Evolutionary conservation across 2,329 filamentous ascomycete species (phyloP).

Genomic region (Sclerotinia spermophila): DNA sequence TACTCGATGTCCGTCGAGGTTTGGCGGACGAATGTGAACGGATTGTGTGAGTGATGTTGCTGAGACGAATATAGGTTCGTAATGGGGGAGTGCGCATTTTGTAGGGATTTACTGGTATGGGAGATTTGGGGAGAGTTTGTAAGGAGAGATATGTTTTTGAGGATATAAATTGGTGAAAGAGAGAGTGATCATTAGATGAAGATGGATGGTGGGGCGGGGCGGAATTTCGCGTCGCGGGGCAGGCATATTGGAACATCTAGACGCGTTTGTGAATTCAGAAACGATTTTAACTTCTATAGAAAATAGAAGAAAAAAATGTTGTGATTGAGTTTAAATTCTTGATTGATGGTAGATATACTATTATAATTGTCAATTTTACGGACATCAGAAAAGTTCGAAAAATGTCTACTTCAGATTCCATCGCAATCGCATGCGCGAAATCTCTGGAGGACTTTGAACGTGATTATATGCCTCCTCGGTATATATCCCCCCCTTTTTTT

Average conservation of each 20-base stretch:
- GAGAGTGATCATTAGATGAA: neutral
- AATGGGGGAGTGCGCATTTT: neutral
- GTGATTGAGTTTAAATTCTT: neutral
- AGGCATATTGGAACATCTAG: neutral
- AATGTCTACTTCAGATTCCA: slow-evolving; percentile 23
- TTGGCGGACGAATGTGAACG: slow-evolving; percentile 19
- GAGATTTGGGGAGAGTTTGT: neutral
- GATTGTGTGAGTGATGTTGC: neutral
- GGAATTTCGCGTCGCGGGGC: slow-evolving; percentile 18
- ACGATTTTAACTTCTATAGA: neutral
- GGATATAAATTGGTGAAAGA: neutral
- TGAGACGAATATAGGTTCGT: neutral
- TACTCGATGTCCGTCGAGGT: slow-evolving; percentile 31
- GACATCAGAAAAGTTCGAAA: neutral
- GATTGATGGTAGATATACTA: neutral
- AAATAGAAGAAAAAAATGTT: no score
- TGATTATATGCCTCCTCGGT: slow-evolving; percentile 45
- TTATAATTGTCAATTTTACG: neutral
- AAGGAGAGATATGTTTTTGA: no score
- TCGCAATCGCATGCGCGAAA: slow-evolving; percentile 49
- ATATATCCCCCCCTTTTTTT: neutral
- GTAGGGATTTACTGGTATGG: neutral
- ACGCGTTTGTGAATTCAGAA: neutral
- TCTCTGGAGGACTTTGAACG: slow-evolving; percentile 47
- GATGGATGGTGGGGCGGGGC: slow-evolving; percentile 8